Conservation (phyloP, 192 early-diverging fungal species). For the Backusella psychrophila region DNA sequence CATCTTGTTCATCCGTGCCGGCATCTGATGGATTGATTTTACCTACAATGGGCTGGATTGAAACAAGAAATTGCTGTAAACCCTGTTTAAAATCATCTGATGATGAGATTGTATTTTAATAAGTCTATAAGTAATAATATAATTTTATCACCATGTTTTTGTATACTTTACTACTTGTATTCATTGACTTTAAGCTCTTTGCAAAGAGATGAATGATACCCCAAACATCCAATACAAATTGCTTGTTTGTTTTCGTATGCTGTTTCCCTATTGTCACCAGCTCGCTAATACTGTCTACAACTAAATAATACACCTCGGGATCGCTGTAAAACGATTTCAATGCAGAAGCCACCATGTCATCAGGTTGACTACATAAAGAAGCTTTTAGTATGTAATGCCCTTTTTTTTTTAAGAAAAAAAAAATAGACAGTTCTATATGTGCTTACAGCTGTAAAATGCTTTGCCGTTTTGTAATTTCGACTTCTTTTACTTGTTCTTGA, state of each 20-base stretch:
- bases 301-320: slow-evolving; percentile 31
- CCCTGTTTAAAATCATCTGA: slow-evolving; percentile 21
- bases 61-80: slow-evolving; percentile 24
- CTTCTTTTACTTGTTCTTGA: slow-evolving; percentile 39
- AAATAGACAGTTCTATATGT: neutral
- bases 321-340: slow-evolving; percentile 19
- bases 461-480: slow-evolving; percentile 34
- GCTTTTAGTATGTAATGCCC: neutral
- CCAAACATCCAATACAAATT: slow-evolving; percentile 48
- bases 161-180: slow-evolving; percentile 18
- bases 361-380: slow-evolving; percentile 21
- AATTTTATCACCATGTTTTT: neutral
- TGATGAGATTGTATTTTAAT: neutral
- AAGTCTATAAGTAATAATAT: neutral
- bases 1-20: neutral
- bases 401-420: slow-evolving; percentile 4
- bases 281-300: slow-evolving; percentile 30
- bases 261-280: slow-evolving; percentile 12
- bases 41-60: slow-evolving; percentile 33
- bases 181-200: slow-evolving; percentile 16
- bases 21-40: slow-evolving; percentile 11
- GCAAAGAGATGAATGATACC: slow-evolving; percentile 48
- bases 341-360: slow-evolving; percentile 27
- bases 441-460: slow-evolving; percentile 32
- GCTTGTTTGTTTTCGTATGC: slow-evolving; percentile 9